phyloP scores from a whole-genome alignment of 352 stramenopile genomes.

The Globisporangium uncinulatum region DNA sequence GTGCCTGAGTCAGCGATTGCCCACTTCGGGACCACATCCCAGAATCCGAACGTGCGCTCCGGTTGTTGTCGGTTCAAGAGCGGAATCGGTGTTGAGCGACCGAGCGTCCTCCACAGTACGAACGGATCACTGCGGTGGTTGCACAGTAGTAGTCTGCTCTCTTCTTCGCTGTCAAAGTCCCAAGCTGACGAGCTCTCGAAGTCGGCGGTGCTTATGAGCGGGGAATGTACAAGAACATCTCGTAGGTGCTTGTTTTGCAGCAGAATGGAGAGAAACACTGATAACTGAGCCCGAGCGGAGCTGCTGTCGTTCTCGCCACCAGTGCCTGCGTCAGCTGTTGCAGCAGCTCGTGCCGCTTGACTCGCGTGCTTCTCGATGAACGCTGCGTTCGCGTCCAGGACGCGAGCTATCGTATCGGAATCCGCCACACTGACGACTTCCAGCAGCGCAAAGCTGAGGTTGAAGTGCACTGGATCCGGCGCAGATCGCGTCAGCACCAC shows the following conservation, averaged over 20 bases:
- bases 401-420: neutral
- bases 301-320: neutral
- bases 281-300: neutral
- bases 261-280: constrained; percentile 3
- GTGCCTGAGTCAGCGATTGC: neutral
- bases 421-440: constrained; percentile 4
- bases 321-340: no score
- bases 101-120: constrained; percentile 7
- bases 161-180: constrained; percentile 8
- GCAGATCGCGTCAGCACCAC: neutral
- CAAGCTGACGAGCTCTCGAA: constrained; percentile 2
- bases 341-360: neutral
- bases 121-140: neutral
- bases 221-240: constrained; percentile 5
- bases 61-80: neutral
- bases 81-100: neutral
- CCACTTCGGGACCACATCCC: constrained; percentile 9
- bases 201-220: constrained; percentile 5
- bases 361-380: neutral
- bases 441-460: neutral
- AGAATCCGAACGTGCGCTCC: constrained; percentile 1
- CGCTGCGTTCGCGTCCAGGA: neutral
- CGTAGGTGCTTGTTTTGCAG: constrained; percentile 3
- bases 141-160: neutral
- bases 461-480: neutral